Evolutionary conservation across 768 basidiomycete genomes (phyloP).

Genomic region (Megacollybia marginata): DNA sequence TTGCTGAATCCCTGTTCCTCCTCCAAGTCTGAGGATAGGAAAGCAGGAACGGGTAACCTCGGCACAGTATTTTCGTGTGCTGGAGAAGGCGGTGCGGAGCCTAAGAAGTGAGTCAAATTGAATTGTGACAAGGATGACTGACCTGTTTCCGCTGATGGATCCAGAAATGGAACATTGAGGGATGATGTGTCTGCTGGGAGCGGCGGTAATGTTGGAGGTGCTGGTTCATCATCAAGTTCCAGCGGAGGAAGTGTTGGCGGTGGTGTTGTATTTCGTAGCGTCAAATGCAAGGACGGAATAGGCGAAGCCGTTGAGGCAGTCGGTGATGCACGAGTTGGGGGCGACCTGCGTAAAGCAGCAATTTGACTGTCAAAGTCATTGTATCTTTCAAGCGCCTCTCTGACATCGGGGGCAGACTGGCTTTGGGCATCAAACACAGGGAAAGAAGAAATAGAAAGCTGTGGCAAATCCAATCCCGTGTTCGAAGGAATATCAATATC

Average conservation of each 20-base stretch:
- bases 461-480: too few species aligned
- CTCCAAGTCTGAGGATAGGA: too few species aligned
- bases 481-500: conserved; percentile 29
- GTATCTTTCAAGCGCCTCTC: conserved; percentile 40
- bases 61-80: too few species aligned
- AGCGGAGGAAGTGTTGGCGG: conserved; percentile 6
- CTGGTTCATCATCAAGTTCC: conserved; percentile 1
- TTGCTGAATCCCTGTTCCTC: neutral
- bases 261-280: conserved; percentile 1
- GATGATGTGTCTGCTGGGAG: neutral
- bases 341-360: conserved; percentile 35
- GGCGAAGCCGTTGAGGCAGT: too few species aligned
- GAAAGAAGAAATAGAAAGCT: too few species aligned
- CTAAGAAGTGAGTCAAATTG: too few species aligned
- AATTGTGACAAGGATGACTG: neutral
- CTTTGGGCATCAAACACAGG: too few species aligned
- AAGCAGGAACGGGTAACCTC: too few species aligned
- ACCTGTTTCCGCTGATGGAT: neutral
- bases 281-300: neutral
- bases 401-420: too few species aligned
- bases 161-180: neutral
- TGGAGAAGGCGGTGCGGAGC: too few species aligned
- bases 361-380: conserved; percentile 49
- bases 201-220: neutral
- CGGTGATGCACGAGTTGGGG: too few species aligned